phyloP scores from a whole-genome alignment of 2,329 filamentous ascomycete species.

The Capronia americana region DNA sequence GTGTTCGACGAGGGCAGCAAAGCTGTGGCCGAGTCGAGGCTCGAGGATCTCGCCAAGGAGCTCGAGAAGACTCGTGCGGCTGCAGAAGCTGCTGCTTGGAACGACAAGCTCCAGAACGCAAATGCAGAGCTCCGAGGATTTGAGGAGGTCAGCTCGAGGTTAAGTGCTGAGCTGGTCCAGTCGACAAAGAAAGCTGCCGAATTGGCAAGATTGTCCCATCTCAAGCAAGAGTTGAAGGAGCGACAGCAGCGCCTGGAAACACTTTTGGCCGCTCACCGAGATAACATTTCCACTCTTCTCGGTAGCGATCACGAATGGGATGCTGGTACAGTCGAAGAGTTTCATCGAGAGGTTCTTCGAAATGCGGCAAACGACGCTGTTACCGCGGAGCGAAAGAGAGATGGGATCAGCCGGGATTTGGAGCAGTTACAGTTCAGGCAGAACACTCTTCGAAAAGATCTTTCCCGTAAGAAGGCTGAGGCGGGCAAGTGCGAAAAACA shows the following conservation, averaged over 20 bases:
- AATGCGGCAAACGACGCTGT: slow-evolving; percentile 59
- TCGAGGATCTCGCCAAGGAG: slow-evolving; percentile 70
- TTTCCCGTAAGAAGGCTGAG: slow-evolving; percentile 69
- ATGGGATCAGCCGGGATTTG: slow-evolving; percentile 73
- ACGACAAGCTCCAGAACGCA: slow-evolving; percentile 70
- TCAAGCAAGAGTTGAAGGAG: slow-evolving; percentile 79
- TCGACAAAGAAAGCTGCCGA: slow-evolving; percentile 82
- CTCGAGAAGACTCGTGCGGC: slow-evolving; percentile 69
- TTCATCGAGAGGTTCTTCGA: slow-evolving; percentile 68
- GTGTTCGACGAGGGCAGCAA: slow-evolving; percentile 85
- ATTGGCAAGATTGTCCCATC: slow-evolving; percentile 79
- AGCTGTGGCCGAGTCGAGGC: slow-evolving; percentile 75
- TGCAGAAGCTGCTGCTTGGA: slow-evolving; percentile 69
- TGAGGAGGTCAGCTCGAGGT: slow-evolving; percentile 72
- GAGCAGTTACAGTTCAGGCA: slow-evolving; percentile 78
- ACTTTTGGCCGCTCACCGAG: slow-evolving; percentile 74
- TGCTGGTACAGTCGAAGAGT: slow-evolving; percentile 70
- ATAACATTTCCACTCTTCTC: slow-evolving; percentile 71
- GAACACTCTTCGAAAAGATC: slow-evolving; percentile 67
- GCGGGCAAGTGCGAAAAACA: slow-evolving; percentile 66
- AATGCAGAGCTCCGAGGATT: slow-evolving; percentile 70
- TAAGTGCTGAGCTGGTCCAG: slow-evolving; percentile 82
- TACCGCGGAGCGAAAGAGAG: slow-evolving; percentile 70
- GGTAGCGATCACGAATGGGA: slow-evolving; percentile 68
- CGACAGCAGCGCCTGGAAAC: slow-evolving; percentile 77